These are phyloP conservation scores for Pichia insulana DNA, from an alignment of 805 yeast species.

Conservation along the genomic window DNA sequence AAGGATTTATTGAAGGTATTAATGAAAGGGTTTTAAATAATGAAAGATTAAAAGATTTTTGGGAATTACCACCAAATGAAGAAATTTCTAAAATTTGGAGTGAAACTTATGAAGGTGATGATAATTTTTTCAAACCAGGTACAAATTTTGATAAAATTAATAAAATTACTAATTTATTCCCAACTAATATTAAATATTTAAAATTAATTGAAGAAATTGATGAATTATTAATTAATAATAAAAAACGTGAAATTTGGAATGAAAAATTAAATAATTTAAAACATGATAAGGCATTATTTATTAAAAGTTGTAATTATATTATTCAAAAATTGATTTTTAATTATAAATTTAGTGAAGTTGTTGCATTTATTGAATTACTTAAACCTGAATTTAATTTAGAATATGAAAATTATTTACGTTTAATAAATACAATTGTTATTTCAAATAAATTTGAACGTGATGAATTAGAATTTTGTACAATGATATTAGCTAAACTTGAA, in stretches of 20 bases:
- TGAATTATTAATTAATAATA: neutral
- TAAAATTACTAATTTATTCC: constrained; percentile 3
- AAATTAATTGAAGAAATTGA: neutral
- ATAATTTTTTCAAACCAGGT: constrained; percentile 6
- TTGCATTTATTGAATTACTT: constrained; percentile 5
- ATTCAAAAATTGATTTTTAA: neutral
- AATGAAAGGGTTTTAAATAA: neutral
- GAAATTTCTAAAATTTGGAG: neutral
- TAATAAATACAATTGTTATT: neutral
- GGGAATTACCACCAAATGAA: neutral
- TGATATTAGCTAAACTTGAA: neutral
- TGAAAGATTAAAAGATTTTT: neutral
- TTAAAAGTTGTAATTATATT: neutral
- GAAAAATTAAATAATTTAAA: neutral
- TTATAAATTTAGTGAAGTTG: constrained; percentile 3
- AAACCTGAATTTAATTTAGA: neutral
- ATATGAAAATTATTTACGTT: neutral
- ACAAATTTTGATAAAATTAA: neutral
- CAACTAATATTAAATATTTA: neutral
- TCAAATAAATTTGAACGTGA: neutral
- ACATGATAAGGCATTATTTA: neutral
- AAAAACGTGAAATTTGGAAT: neutral
- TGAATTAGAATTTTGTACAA: neutral
- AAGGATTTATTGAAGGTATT: neutral
- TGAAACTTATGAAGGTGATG: neutral